Evolutionary conservation across 176 grass and related monocot genomes (phyloP).

Genomic region (Avena sativa): DNA sequence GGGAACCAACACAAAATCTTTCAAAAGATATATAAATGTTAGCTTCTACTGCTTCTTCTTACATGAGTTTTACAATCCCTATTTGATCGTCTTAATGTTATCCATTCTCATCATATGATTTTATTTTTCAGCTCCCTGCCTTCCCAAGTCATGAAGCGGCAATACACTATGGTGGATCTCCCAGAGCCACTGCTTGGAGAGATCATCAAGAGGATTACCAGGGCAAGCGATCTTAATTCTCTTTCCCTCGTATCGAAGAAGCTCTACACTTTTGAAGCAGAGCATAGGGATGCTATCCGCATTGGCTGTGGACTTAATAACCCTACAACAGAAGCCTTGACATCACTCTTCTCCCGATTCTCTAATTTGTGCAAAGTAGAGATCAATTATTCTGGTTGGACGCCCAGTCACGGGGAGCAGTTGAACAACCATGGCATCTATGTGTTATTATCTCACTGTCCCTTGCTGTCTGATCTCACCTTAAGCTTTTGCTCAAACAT

Average conservation of each 20-base stretch:
- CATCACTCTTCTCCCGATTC: slow-evolving; percentile 50
- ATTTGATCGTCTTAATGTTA: background rate
- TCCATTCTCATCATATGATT: background rate
- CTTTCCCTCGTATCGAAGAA: slow-evolving; percentile 64
- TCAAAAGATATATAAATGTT: background rate
- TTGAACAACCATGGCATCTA: slow-evolving; percentile 57
- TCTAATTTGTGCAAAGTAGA: slow-evolving; percentile 66
- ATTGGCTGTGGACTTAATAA: slow-evolving; percentile 51
- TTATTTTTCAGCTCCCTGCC: background rate
- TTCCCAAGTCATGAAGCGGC: background rate
- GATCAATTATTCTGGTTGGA: slow-evolving; percentile 69
- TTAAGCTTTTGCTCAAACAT: slow-evolving; percentile 75
- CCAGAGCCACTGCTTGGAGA: slow-evolving; percentile 61
- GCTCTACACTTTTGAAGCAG: slow-evolving; percentile 46
- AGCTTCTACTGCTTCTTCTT: background rate
- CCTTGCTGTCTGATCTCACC: slow-evolving; percentile 51
- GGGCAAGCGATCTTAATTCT: slow-evolving; percentile 62
- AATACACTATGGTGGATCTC: slow-evolving; percentile 57
- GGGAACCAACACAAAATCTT: background rate
- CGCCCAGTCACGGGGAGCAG: slow-evolving; percentile 50
- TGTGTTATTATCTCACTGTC: slow-evolving; percentile 56
- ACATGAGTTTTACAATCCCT: background rate
- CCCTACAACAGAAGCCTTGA: slow-evolving; percentile 52
- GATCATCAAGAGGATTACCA: slow-evolving; percentile 56
- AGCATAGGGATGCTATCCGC: slow-evolving; percentile 49